These are phyloP conservation scores for Zygotorulaspora chibaensis DNA, from an alignment of 805 yeast genomes.

Conservation along the genomic window DNA sequence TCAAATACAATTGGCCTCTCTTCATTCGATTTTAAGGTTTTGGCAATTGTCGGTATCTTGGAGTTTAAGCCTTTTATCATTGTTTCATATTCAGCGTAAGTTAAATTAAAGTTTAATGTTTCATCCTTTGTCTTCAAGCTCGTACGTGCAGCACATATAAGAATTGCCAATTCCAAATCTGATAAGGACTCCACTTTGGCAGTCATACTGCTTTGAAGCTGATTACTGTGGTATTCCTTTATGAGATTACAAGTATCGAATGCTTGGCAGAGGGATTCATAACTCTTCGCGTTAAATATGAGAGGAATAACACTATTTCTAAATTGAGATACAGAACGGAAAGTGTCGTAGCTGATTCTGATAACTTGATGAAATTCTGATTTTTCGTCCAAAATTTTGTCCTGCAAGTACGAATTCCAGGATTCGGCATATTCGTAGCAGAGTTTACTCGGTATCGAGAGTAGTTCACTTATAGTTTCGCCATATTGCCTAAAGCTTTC, in stretches of 20 bases:
- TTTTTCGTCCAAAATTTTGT: constrained; percentile 25
- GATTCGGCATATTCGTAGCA: constrained; percentile 5
- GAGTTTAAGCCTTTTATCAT: constrained; percentile 46
- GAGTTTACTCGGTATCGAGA: constrained; percentile 27
- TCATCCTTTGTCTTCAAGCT: constrained; percentile 53
- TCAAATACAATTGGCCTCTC: constrained; percentile 37
- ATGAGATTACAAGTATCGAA: constrained; percentile 13
- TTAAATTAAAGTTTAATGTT: constrained; percentile 69
- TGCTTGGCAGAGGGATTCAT: constrained; percentile 27
- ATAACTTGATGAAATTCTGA: constrained; percentile 38
- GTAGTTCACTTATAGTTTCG: constrained; percentile 40
- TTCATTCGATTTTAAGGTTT: constrained; percentile 24
- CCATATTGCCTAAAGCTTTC: constrained; percentile 47
- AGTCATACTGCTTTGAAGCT: constrained; percentile 24
- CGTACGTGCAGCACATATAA: constrained; percentile 74
- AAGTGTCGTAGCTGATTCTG: constrained; percentile 50
- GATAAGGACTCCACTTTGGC: constrained; percentile 45
- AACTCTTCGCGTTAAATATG: constrained; percentile 33
- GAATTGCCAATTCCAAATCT: constrained; percentile 63
- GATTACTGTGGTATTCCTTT: constrained; percentile 31
- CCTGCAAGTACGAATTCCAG: constrained; percentile 45
- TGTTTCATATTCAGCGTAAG: constrained; percentile 67
- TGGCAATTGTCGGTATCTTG: constrained; percentile 34
- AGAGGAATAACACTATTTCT: constrained; percentile 43
- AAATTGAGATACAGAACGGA: constrained; percentile 53